Evolutionary conservation across 345 rosid species (phyloP), one percentile per base, ranked within the genome.

Genomic region (Erysimum cheiranthoides): DNA sequence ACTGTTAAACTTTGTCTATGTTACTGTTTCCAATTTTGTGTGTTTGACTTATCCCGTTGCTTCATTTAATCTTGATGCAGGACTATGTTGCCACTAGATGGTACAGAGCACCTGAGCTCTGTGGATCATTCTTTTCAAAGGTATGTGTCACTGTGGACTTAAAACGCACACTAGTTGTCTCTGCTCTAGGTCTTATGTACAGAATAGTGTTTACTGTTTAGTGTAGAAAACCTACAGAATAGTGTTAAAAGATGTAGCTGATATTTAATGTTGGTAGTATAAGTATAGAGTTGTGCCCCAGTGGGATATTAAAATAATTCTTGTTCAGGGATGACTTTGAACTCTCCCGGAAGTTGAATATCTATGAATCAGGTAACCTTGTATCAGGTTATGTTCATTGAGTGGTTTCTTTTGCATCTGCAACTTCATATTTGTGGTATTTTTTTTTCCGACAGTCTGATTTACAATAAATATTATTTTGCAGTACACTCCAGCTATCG

Each of bases 311-410:
- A 87, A 85, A 90, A 87, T 81, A 71, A 84, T 90, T 95, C 89
- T 90, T 90, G 92, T 95, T 95, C 81, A 95, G 99, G 99, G 97
- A 92, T 96, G 97, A 88, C 89, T 90, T 81, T 92, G 97, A 94
- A 85, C 93, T 90, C 93, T 90, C 97, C 90, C 87, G 91, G 97
- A 90, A 87, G 99, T 92, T 90, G 96, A 90, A 87, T 81, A 70
- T 84, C 96, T 92, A 78, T 90, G 85, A 78, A 85, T 86, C 97
- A 90, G 96, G 97, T 92, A 95, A 90, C 77, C 21, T 85, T 87
- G 90, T 86, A 66, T 65, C 77, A 72, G 81, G 81, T 78, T 78
- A 72, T 78, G 81, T 66, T n/a, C 73, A 78, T 78, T 78, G 73
- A 65, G 73, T 71, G 81, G 67, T 58, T 77, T 59, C 32, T 66